Conservation (phyloP, 345 rosid genomes). For the Pugionium cornutum region DNA sequence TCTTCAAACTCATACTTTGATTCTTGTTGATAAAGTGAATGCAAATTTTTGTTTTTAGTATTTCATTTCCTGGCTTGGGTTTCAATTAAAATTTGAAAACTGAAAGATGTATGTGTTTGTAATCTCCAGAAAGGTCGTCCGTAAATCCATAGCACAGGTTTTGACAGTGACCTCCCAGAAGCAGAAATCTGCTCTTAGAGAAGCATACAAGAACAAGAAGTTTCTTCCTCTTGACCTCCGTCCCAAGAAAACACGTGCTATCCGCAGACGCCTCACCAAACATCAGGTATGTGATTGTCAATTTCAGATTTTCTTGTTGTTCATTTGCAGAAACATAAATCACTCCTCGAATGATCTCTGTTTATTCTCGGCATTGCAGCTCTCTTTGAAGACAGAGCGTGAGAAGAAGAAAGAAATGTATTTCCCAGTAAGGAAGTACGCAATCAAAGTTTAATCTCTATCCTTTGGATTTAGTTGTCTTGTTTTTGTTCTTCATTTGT, state of each 20-base stretch:
- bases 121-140: slow-evolving; percentile 80
- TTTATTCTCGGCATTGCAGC: slow-evolving; percentile 35
- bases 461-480: neutral
- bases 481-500: slow-evolving; percentile 32
- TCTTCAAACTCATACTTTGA: no score
- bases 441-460: slow-evolving; percentile 51
- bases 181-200: slow-evolving; percentile 83
- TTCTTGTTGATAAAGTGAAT: neutral
- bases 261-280: slow-evolving; percentile 85
- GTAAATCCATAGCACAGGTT: slow-evolving; percentile 87
- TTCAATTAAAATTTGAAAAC: no score
- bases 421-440: slow-evolving; percentile 69
- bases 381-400: slow-evolving; percentile 60
- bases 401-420: slow-evolving; percentile 71
- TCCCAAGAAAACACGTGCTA: slow-evolving; percentile 96
- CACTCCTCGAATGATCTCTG: neutral
- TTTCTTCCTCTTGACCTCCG: slow-evolving; percentile 95
- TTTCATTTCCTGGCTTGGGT: no score
- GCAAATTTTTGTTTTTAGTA: neutral
- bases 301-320: neutral
- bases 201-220: slow-evolving; percentile 86
- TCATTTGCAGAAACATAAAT: neutral
- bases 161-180: slow-evolving; percentile 89
- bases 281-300: slow-evolving; percentile 57
- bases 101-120: slow-evolving; percentile 3